These are phyloP conservation scores for Calonectria hawksworthii DNA, from an alignment of 2,329 filamentous ascomycete species.

Conservation along the genomic window DNA sequence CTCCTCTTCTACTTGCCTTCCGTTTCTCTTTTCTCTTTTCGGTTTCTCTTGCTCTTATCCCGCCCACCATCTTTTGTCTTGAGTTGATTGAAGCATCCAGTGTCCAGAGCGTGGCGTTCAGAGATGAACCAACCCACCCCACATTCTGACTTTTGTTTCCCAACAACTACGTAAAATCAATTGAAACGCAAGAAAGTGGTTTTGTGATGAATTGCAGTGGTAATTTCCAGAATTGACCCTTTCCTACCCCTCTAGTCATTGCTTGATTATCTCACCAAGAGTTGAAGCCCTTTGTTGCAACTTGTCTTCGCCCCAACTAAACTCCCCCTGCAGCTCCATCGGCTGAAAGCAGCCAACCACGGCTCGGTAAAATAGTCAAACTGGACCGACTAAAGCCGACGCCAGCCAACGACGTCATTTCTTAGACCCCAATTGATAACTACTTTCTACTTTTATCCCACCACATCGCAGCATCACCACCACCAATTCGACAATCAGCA, in stretches of 20 bases:
- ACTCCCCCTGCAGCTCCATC: not conserved
- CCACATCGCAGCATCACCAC: conserved; percentile 1
- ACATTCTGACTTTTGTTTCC: not conserved
- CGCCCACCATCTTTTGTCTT: not conserved
- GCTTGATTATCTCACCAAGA: not conserved
- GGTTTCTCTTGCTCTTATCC: not conserved
- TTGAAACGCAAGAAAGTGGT: not conserved
- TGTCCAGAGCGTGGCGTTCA: not conserved
- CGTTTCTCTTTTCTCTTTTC: not conserved
- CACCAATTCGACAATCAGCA: conserved; percentile 5
- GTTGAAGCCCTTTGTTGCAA: not conserved
- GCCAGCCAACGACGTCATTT: conserved; percentile 30
- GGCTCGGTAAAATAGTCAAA: conserved; percentile 11
- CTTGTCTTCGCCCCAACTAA: not conserved
- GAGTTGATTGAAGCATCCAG: not conserved
- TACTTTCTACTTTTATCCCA: not conserved
- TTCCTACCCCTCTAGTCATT: not conserved
- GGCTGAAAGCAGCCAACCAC: conserved; percentile 12
- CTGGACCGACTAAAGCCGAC: conserved; percentile 28
- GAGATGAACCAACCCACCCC: not conserved
- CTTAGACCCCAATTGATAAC: not conserved
- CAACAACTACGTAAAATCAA: not conserved
- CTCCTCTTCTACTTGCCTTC: not conserved
- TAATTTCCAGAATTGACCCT: not conserved
- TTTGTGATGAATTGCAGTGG: not conserved